A percentile compares a stretch with the other conserved stretches of the same genome.
Evolutionary conservation across 257 asterid genomes (phyloP).

Genomic region (Leonotis leonurus): DNA sequence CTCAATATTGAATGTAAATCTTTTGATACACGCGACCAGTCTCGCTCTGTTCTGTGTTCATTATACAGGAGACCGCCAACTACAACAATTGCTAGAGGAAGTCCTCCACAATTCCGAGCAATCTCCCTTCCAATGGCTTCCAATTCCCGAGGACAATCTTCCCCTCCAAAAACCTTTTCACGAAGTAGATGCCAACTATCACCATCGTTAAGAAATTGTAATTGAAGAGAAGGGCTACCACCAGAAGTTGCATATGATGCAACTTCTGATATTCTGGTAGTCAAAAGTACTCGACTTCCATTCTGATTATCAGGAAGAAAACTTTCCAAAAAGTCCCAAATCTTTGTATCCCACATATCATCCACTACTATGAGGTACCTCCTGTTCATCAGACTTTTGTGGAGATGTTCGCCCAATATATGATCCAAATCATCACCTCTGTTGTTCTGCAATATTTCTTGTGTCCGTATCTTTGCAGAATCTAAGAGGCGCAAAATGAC

Average conservation of each 20-base stretch:
- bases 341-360: constrained; percentile 1
- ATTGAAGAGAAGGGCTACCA: too few species aligned
- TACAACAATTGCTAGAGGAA: constrained; percentile 19
- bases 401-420: neutral
- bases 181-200: constrained; percentile 12
- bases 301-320: neutral
- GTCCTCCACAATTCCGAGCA: constrained; percentile 12
- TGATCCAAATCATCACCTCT: neutral
- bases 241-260: constrained; percentile 2
- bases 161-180: neutral
- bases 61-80: constrained; percentile 16
- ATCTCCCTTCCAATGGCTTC: constrained; percentile 3
- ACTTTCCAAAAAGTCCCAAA: neutral
- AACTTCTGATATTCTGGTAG: neutral
- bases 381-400: neutral
- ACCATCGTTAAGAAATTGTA: neutral
- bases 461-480: neutral
- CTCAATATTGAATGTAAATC: too few species aligned
- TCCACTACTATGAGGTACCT: constrained; percentile 12
- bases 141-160: neutral
- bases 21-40: neutral
- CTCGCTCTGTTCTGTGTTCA: neutral
- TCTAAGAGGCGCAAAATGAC: neutral
- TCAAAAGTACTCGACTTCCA: constrained; percentile 6
- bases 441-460: neutral